A percentile compares a stretch with the other conserved stretches of the same genome.
Evolutionary conservation across 306 rosid genomes (phyloP).

Genomic region (Neltuma alba): DNA sequence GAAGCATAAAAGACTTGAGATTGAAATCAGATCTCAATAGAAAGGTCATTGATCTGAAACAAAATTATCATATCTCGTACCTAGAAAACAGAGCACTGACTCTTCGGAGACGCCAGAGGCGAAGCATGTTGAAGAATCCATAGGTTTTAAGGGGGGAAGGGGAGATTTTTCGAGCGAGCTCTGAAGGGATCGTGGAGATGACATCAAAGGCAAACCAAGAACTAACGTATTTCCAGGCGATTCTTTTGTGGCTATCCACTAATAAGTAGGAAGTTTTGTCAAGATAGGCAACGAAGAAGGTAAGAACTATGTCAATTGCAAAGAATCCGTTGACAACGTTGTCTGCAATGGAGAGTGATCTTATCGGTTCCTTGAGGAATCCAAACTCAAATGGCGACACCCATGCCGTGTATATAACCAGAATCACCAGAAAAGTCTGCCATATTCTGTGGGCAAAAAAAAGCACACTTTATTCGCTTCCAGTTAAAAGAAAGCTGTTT

Average conservation of each 20-base stretch:
- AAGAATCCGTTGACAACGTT: conserved; percentile 69
- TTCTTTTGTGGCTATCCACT: conserved; percentile 50
- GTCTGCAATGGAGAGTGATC: conserved; percentile 42
- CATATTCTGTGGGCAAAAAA: conserved; percentile 54
- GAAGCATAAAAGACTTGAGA: conserved; percentile 1
- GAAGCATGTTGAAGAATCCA: conserved; percentile 69
- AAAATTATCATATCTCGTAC: conserved; percentile 30
- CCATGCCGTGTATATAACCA: conserved; percentile 82
- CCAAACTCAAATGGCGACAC: conserved; percentile 85
- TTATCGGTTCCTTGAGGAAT: conserved; percentile 47
- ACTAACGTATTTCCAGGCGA: conserved; percentile 65
- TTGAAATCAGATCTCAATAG: neutral
- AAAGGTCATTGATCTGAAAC: neutral
- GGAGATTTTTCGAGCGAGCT: conserved; percentile 37
- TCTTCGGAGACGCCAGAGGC: conserved; percentile 87
- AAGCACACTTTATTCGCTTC: neutral
- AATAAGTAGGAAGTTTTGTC: conserved; percentile 61
- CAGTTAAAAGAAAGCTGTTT: neutral
- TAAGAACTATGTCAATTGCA: conserved; percentile 61
- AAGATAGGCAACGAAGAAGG: conserved; percentile 79
- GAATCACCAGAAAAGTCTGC: conserved; percentile 55
- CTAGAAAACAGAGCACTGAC: conserved; percentile 75
- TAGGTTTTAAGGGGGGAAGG: conserved; percentile 52
- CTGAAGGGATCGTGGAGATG: conserved; percentile 67
- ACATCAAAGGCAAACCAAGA: conserved; percentile 73